Evolutionary conservation across 768 basidiomycete species (phyloP), one percentile per base, ranked within the genome.

Genomic region (Obba rivulosa): DNA sequence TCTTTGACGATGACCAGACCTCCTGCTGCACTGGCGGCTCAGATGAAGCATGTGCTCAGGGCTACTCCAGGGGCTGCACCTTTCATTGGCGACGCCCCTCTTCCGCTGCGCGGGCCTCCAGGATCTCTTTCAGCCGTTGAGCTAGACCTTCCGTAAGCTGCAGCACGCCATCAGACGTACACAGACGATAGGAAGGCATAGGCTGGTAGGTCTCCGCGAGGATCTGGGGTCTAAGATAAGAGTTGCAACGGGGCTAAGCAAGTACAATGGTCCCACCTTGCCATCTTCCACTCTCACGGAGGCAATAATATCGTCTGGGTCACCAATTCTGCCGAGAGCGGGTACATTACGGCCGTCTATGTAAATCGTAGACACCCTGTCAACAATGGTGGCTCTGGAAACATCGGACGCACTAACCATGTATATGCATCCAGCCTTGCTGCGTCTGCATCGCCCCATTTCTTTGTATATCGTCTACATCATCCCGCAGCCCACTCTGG

Each of bases 361-460:
- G n/a, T n/a, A n/a, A n/a, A n/a, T n/a, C n/a, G n/a, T n/a, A n/a
- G n/a, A n/a, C n/a, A n/a, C n/a, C n/a, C n/a, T n/a, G n/a, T n/a
- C n/a, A n/a, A n/a, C n/a, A n/a, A n/a, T n/a, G n/a, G n/a, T n/a
- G n/a, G n/a, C n/a, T n/a, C n/a, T n/a, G n/a, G n/a, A n/a, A 18
- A 16, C 18, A 5, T 21, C 16, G 36, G 34, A 25, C 11, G 20
- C 70, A 43, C n/a, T n/a, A 38, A 76, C 76, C 78, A 38, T 89
- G 79, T 40, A 92, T 81, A 60, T 92, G 89, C 84, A 92, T 85
- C 89, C 89, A 92, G n/a, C 89, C 89, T 17, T 78, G 65, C 51
- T 77, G 78, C 2, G 81, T 65, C 57, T 87, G 85, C 24, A 75
- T 62, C 9, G 87, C 89, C 5, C 75, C 77, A 48, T 81, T 81